These are phyloP conservation scores for Hymenoscyphus albidus DNA, from an alignment of 2,329 filamentous ascomycete species.

Conservation along the genomic window DNA sequence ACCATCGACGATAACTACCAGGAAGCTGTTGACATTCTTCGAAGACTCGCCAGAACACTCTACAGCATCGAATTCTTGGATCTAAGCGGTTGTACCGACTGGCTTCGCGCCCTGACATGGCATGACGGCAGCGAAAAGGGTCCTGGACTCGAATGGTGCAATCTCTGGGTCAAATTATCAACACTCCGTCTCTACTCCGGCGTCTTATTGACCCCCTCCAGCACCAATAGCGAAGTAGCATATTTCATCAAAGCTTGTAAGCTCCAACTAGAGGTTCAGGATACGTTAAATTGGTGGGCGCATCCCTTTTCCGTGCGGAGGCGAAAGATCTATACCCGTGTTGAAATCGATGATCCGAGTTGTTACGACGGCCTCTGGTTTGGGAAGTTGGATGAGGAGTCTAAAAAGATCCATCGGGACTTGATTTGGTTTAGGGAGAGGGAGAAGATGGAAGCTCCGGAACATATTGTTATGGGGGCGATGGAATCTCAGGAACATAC, in stretches of 20 bases:
- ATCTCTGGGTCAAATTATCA: constrained; percentile 25
- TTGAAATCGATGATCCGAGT: constrained; percentile 24
- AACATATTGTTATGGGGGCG: not conserved
- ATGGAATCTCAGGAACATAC: not conserved
- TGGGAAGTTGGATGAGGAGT: constrained; percentile 9
- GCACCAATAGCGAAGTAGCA: constrained; percentile 13
- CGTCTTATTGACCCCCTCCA: constrained; percentile 12
- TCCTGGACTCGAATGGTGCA: constrained; percentile 28
- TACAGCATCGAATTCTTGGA: constrained; percentile 60
- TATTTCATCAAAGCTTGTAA: constrained; percentile 17
- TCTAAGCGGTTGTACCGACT: constrained; percentile 55
- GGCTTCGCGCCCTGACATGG: constrained; percentile 39
- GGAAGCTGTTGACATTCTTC: constrained; percentile 54
- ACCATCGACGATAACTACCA: constrained; percentile 55
- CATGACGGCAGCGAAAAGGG: constrained; percentile 14
- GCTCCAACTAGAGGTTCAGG: constrained; percentile 18
- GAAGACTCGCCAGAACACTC: constrained; percentile 49
- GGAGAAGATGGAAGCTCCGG: not conserved
- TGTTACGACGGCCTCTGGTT: constrained; percentile 22
- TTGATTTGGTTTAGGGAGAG: constrained; percentile 7
- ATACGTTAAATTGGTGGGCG: constrained; percentile 22
- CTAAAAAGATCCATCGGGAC: constrained; percentile 17
- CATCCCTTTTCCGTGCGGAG: constrained; percentile 10
- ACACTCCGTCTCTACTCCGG: constrained; percentile 22
- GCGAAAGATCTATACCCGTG: constrained; percentile 20